Base-by-base conservation (phyloP, 176 grass and related monocot species). In the Echinochloa phyllopogon region DNA sequence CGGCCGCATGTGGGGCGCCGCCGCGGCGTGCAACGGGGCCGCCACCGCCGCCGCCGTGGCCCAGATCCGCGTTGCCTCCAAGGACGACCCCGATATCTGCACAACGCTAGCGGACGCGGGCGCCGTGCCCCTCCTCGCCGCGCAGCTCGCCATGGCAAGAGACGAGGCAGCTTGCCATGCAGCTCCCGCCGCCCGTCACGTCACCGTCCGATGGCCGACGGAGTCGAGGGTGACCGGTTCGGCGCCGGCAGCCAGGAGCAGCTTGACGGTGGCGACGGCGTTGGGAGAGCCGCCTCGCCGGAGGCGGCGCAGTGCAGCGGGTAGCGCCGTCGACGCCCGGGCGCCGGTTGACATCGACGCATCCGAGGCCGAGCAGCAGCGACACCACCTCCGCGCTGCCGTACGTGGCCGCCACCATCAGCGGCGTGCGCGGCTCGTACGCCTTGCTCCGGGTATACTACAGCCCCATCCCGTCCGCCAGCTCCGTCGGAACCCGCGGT, bases 321-420 rank as follows among this genome's bases (percentile, higher is more conserved):
- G 94, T 92, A 7, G 86, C 65, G 24, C 77, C 85, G 8, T 92
- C 90, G 10, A 75, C 57, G 45, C 79, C 80, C 2, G 79, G 89
- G 1, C 85, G 78, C 1, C 80, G 65, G 76, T 92, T 90, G 1
- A 94, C 83, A 10, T 97, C 88, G 42, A 92, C 87, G 9, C 79
- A 86, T 27, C 85, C 39, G 0, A 88, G 78, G 47, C 62, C 87
- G 13, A 97, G 75, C n/a, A 97, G 74, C 50, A 92, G 75, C 13
- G 75, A 33, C 70, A 94, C 75, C 11, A 83, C 92, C 23, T 43
- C 73, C 4, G 83, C 51, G 77, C 92, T 94, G 78, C 92, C 94
- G 74, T 92, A 97, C 8, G 92, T 94, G 61, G 94, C 88, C 7
- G 94, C 92, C 11, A 97, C 94, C 94, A 97, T 97, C 63, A 97